Percentiles rank a stretch among this genome's conserved stretches.
phyloP scores from a whole-genome alignment of 768 basidiomycete species.

The Strobilomyces confusus region DNA sequence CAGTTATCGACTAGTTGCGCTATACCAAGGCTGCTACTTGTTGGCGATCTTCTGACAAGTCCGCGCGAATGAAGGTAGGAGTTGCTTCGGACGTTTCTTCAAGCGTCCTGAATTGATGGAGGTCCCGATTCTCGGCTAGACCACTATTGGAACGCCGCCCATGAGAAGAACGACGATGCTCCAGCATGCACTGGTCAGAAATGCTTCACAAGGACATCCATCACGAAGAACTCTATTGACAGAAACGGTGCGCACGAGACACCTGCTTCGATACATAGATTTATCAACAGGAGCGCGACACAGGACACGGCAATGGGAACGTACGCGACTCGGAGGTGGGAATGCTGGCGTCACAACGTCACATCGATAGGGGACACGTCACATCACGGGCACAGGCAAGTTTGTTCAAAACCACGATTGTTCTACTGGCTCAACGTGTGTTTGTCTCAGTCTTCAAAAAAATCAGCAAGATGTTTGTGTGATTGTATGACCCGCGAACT shows the following conservation, averaged over 20 bases:
- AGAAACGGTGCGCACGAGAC: background rate
- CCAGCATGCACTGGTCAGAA: background rate
- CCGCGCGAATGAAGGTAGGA: constrained; percentile 3
- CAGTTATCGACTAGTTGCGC: constrained; percentile 4
- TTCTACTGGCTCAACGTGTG: constrained; percentile 28
- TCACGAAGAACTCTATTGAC: background rate
- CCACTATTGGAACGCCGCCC: constrained; percentile 15
- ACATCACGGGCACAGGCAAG: constrained; percentile 32
- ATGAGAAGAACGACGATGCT: background rate
- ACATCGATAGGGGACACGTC: constrained; percentile 26
- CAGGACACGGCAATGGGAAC: constrained; percentile 1
- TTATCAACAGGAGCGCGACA: background rate
- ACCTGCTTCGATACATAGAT: background rate
- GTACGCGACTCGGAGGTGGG: constrained; percentile 10
- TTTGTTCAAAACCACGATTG: constrained; percentile 27
- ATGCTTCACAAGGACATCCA: background rate
- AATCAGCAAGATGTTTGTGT: constrained; percentile 23
- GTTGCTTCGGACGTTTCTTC: too few species aligned
- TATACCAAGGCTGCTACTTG: background rate
- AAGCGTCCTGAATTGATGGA: background rate
- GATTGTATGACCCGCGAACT: constrained; percentile 23
- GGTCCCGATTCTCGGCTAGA: background rate
- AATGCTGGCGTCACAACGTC: constrained; percentile 20
- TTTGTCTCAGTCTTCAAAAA: constrained; percentile 22
- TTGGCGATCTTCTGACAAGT: background rate